These are phyloP conservation scores for Spizellomyces punctatus DNA, from an alignment of 192 early-diverging fungal species.

Conservation along the genomic window DNA sequence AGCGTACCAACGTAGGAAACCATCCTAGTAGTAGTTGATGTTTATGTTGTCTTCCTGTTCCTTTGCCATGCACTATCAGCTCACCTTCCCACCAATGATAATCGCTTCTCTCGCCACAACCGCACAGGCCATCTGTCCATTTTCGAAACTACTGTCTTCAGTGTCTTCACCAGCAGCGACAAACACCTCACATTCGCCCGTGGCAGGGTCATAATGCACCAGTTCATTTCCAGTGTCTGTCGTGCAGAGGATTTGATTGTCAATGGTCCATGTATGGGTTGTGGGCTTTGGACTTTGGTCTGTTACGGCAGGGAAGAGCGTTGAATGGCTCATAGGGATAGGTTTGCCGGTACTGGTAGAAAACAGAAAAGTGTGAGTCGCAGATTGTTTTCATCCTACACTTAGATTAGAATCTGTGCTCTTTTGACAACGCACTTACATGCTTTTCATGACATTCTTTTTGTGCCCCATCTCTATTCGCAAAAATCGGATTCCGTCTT, in stretches of 20 bases:
- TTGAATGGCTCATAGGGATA: neutral
- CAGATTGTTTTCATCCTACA: neutral
- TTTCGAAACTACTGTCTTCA: constrained; percentile 19
- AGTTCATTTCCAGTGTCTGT: constrained; percentile 29
- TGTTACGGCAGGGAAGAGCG: neutral
- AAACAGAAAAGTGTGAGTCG: neutral
- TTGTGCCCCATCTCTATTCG: constrained; percentile 50
- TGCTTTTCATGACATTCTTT: constrained; percentile 29
- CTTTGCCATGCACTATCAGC: neutral
- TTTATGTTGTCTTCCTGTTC: neutral
- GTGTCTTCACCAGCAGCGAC: constrained; percentile 22
- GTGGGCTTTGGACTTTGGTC: neutral
- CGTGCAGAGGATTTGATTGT: constrained; percentile 22
- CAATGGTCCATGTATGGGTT: constrained; percentile 27
- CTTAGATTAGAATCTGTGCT: no score
- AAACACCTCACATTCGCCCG: constrained; percentile 28
- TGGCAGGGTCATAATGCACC: constrained; percentile 38
- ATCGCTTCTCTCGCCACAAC: constrained; percentile 36
- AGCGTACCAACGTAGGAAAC: constrained; percentile 31
- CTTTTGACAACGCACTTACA: constrained; percentile 35
- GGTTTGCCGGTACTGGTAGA: neutral
- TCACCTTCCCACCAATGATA: constrained; percentile 47
- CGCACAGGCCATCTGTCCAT: constrained; percentile 29
- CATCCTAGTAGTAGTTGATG: constrained; percentile 41
- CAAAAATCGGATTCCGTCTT: constrained; percentile 50